Evolutionary conservation across 495 filamentous ascomycete genomes (phyloP).

Genomic region (Trichoderma virens): DNA sequence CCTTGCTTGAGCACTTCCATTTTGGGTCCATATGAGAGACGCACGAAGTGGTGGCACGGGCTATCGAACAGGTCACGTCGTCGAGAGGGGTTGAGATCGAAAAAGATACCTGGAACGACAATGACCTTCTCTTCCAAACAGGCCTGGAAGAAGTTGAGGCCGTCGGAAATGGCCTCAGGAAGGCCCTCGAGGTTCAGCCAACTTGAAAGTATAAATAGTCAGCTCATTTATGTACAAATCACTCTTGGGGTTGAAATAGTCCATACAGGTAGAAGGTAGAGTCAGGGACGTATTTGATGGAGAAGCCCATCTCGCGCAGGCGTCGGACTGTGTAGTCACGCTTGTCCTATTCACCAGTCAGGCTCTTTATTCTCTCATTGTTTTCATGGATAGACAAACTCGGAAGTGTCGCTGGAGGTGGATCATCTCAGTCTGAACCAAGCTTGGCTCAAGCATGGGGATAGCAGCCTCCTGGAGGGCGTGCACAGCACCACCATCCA

Average conservation of each 20-base stretch:
- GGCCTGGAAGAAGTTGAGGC: constrained; percentile 92
- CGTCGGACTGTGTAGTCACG: constrained; percentile 79
- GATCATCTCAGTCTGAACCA: constrained; percentile 80
- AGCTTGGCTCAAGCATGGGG: constrained; percentile 76
- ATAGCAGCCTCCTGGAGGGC: constrained; percentile 94
- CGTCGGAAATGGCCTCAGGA: constrained; percentile 74
- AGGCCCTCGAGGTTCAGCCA: constrained; percentile 49
- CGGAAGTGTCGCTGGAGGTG: constrained; percentile 83
- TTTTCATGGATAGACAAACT: constrained; percentile 15
- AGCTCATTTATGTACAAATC: constrained; percentile 19
- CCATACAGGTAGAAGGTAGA: constrained; percentile 78
- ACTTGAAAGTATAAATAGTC: not conserved
- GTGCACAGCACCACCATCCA: constrained; percentile 92
- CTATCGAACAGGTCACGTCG: constrained; percentile 87
- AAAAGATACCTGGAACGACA: constrained; percentile 90
- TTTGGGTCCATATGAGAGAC: constrained; percentile 82
- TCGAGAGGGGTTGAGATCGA: constrained; percentile 85
- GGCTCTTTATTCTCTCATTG: not conserved
- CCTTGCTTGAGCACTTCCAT: constrained; percentile 83
- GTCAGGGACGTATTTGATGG: constrained; percentile 67
- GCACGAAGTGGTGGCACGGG: constrained; percentile 92
- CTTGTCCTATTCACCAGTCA: constrained; percentile 46
- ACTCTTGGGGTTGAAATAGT: constrained; percentile 45
- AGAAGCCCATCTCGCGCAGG: constrained; percentile 77
- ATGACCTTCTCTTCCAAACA: constrained; percentile 89